Conservation (phyloP, 2,329 filamentous ascomycete genomes). For the Ceratocystis variospora region DNA sequence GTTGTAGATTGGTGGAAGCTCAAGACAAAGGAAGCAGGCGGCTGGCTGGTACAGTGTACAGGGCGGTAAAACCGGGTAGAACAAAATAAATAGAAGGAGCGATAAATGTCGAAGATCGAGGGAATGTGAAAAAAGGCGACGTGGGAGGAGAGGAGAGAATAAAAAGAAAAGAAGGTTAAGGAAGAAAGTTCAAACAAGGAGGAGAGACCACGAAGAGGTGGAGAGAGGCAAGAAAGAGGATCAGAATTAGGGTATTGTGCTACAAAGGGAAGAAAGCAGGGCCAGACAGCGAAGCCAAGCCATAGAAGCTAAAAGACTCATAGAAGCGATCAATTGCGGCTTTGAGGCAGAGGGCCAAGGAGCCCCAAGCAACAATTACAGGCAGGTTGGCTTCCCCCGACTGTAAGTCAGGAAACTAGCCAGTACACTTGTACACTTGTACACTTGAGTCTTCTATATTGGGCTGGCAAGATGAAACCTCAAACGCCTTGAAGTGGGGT, state of each 20-base stretch:
- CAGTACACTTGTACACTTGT: not conserved
- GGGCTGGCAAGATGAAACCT: not conserved
- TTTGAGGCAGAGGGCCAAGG: not conserved
- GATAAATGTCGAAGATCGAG: not conserved
- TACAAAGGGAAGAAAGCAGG: not conserved
- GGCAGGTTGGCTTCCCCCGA: not conserved
- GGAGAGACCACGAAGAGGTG: constrained; percentile 5
- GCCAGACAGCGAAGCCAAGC: not conserved
- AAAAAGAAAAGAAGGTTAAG: not conserved
- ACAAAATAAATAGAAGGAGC: constrained; percentile 1
- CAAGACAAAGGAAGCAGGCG: constrained; percentile 3
- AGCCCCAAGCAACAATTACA: not conserved
- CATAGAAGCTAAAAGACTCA: not conserved
- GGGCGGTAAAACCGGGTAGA: not conserved
- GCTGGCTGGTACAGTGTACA: constrained; percentile 9
- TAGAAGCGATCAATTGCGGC: not conserved
- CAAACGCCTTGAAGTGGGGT: not conserved
- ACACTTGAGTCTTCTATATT: not conserved
- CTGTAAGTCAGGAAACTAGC: not conserved
- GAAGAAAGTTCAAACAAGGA: constrained; percentile 9
- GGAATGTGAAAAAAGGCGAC: not conserved
- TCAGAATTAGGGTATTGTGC: not conserved
- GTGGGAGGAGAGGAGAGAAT: not conserved
- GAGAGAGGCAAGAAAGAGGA: not conserved
- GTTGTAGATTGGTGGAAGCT: constrained; percentile 1